These are phyloP conservation scores for Crithidia brevicula DNA, from an alignment of 208 protist genomes.

Conservation along the genomic window DNA sequence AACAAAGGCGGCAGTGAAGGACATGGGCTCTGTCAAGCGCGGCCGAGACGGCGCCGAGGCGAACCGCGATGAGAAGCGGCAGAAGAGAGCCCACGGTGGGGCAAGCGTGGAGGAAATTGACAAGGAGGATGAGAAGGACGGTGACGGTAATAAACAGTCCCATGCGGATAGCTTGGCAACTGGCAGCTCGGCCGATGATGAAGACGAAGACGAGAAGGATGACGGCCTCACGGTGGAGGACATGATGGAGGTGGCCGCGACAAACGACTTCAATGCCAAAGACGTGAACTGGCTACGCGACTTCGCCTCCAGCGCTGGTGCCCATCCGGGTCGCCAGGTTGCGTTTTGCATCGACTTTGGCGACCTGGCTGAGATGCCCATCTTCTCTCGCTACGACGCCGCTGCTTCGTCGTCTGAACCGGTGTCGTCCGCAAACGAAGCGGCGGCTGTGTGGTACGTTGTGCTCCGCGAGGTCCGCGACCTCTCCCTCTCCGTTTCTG, in stretches of 20 bases:
- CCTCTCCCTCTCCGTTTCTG: constrained; percentile 24
- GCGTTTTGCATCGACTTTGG: constrained; percentile 82
- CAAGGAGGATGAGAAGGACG: constrained; percentile 11
- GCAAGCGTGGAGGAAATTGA: constrained; percentile 34
- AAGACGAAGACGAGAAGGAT: constrained; percentile 25
- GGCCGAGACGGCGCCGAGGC: constrained; percentile 12
- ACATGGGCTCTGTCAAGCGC: constrained; percentile 7
- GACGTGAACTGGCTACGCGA: constrained; percentile 78
- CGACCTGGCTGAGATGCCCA: constrained; percentile 57
- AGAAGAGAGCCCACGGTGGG: background rate
- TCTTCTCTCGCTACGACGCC: constrained; percentile 43
- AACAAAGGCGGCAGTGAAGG: background rate
- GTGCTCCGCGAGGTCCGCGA: constrained; percentile 40
- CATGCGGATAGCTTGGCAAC: background rate
- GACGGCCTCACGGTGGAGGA: constrained; percentile 76
- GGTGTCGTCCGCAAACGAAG: constrained; percentile 8
- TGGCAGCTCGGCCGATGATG: background rate
- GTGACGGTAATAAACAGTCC: background rate
- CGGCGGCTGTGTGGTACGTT: constrained; percentile 34
- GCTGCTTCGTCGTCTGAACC: background rate
- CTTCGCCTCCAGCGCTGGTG: constrained; percentile 46
- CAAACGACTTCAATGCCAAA: constrained; percentile 72
- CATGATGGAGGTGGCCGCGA: constrained; percentile 74
- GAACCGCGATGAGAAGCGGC: background rate
- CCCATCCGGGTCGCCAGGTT: constrained; percentile 39